Conservation (phyloP, 2,329 filamentous ascomycete species). For the Scytalidium sp. region DNA sequence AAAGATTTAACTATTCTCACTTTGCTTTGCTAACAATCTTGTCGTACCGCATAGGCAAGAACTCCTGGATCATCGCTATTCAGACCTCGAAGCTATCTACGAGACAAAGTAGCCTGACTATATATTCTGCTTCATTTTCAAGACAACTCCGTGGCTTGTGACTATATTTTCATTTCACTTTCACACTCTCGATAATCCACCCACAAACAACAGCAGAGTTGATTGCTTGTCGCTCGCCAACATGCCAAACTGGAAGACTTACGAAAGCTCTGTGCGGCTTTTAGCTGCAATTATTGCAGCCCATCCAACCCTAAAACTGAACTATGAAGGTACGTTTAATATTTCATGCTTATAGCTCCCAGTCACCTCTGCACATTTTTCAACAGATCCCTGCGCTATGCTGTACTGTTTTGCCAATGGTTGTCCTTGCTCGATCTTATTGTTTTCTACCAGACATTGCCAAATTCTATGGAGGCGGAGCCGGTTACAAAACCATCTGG, state of each 20-base stretch:
- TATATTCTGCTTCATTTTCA: too few relatives aligned
- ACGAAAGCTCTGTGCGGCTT: conserved; percentile 58
- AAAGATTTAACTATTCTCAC: too few relatives aligned
- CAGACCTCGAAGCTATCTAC: too few relatives aligned
- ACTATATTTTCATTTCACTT: too few relatives aligned
- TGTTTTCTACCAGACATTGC: conserved; percentile 12
- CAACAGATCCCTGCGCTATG: not conserved
- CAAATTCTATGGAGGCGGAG: conserved; percentile 16
- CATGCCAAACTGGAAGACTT: conserved; percentile 59
- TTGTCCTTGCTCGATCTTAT: conserved; percentile 4
- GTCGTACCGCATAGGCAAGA: too few relatives aligned
- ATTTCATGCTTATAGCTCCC: conserved; percentile 4
- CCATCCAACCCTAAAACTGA: conserved; percentile 50
- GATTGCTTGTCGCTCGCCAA: conserved; percentile 9
- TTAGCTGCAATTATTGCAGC: conserved; percentile 60
- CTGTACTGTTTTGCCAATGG: not conserved
- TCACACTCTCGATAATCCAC: not conserved
- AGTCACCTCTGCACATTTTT: not conserved
- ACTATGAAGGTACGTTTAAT: conserved; percentile 55
- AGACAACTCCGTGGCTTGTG: too few relatives aligned
- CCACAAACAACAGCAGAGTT: not conserved
- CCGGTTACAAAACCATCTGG: conserved; percentile 18
- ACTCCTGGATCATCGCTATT: too few relatives aligned
- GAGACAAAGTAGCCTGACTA: too few relatives aligned
- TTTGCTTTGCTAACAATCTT: too few relatives aligned